Percentiles rank a stretch among this genome's conserved stretches.
Conservation (phyloP, 306 rosid genomes). For the Cicer judaicum region DNA sequence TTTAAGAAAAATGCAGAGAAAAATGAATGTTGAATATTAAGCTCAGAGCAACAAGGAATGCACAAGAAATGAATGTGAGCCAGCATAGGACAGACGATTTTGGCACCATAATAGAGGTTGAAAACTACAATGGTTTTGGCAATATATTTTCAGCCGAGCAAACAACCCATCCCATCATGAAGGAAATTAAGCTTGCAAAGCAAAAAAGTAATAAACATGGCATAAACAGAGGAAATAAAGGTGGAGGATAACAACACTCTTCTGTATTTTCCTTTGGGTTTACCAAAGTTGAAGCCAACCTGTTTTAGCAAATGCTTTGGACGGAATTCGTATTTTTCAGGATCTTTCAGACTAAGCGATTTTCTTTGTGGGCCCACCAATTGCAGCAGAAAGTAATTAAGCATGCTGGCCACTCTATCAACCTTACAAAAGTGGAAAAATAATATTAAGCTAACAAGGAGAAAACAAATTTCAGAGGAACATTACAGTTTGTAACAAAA, state of each 20-base stretch:
- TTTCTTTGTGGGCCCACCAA: conserved; percentile 97
- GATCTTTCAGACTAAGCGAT: conserved; percentile 94
- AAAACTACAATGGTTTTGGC: neutral
- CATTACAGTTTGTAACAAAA: conserved; percentile 10
- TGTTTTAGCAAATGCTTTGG: conserved; percentile 93
- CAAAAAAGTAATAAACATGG: neutral
- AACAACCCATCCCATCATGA: neutral
- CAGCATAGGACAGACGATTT: conserved; percentile 7
- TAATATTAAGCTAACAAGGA: conserved; percentile 4
- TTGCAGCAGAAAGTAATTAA: conserved; percentile 93
- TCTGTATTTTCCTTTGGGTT: neutral
- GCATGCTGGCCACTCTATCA: conserved; percentile 99
- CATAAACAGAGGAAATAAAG: neutral
- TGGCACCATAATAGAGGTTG: neutral
- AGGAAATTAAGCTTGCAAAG: neutral
- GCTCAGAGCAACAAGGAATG: neutral
- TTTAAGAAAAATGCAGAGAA: neutral
- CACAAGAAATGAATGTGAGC: neutral
- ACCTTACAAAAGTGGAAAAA: conserved; percentile 60
- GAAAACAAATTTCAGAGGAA: conserved; percentile 31
- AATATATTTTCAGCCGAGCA: neutral
- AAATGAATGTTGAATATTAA: neutral
- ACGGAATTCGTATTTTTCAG: conserved; percentile 95
- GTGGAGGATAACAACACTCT: neutral
- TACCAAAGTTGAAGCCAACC: conserved; percentile 53